These are phyloP conservation scores for Rhynchospora tenuis DNA, from an alignment of 176 grass and related monocot species.

Conservation along the genomic window DNA sequence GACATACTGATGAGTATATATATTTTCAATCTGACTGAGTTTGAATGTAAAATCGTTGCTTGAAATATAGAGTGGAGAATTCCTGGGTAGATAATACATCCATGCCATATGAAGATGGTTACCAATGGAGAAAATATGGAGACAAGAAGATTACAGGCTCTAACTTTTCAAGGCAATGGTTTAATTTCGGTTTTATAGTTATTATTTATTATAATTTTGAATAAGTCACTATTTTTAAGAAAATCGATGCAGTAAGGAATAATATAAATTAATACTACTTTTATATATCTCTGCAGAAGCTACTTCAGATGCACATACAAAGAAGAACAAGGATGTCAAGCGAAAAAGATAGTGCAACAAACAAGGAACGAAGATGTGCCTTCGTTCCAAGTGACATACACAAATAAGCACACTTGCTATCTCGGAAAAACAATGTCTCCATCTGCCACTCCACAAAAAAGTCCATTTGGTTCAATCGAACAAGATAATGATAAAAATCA, in stretches of 20 bases:
- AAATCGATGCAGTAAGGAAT: neutral
- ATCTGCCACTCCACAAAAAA: neutral
- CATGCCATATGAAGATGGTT: slow-evolving; percentile 60
- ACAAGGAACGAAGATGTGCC: neutral
- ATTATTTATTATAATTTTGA: too few relatives aligned
- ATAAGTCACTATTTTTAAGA: neutral
- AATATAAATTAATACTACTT: neutral
- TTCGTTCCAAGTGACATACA: slow-evolving; percentile 15
- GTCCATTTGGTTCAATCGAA: neutral
- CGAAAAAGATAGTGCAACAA: slow-evolving; percentile 18
- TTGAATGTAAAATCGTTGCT: neutral
- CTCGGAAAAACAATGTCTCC: neutral
- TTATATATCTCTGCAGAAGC: neutral
- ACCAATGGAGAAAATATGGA: slow-evolving; percentile 95
- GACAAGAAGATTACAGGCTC: slow-evolving; percentile 76
- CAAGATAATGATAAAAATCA: neutral
- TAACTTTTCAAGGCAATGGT: slow-evolving; percentile 49
- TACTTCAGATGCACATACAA: slow-evolving; percentile 28
- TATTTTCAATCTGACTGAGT: neutral
- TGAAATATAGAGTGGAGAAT: slow-evolving; percentile 28
- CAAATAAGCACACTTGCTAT: slow-evolving; percentile 14
- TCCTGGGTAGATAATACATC: slow-evolving; percentile 43
- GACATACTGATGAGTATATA: neutral
- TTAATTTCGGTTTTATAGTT: neutral
- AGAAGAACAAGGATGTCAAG: slow-evolving; percentile 4